A percentile compares a stretch with the other conserved stretches of the same genome.
Conservation (phyloP, 495 filamentous ascomycete genomes). For the Penicillium longicatenatum region DNA sequence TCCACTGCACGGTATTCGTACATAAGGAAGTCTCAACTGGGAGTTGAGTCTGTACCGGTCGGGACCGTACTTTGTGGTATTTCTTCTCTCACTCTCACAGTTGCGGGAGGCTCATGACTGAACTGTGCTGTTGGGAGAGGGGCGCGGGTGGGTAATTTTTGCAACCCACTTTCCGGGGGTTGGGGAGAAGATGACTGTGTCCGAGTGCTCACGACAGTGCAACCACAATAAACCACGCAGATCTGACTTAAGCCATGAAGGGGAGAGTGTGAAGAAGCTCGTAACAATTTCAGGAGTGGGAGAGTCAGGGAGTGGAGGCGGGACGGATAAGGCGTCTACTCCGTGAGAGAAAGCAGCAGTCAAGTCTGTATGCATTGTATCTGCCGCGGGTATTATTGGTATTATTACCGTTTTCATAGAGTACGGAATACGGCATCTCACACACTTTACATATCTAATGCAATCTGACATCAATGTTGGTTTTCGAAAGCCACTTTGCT, state of each 20-base stretch:
- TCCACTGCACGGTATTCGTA: slow-evolving; percentile 38
- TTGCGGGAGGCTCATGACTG: slow-evolving; percentile 29
- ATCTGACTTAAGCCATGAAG: slow-evolving; percentile 6
- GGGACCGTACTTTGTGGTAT: background rate
- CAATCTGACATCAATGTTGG: background rate
- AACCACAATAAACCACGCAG: slow-evolving; percentile 9
- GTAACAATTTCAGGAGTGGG: background rate
- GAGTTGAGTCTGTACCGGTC: background rate
- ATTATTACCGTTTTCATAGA: background rate
- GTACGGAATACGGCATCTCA: background rate
- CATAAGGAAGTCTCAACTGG: slow-evolving; percentile 30
- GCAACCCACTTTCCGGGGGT: slow-evolving; percentile 24
- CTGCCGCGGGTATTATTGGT: background rate
- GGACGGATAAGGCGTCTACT: slow-evolving; percentile 27
- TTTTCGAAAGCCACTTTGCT: background rate
- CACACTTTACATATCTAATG: background rate
- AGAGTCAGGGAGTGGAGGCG: slow-evolving; percentile 21
- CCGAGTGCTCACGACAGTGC: slow-evolving; percentile 6
- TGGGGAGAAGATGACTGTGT: background rate
- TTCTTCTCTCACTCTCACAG: slow-evolving; percentile 18
- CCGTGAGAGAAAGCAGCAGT: background rate
- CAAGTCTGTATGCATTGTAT: background rate
- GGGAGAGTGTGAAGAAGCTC: background rate
- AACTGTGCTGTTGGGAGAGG: slow-evolving; percentile 17
- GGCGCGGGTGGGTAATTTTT: slow-evolving; percentile 24